A percentile compares a stretch with the other conserved stretches of the same genome.
Evolutionary conservation across 1,139 yeast genomes (phyloP).

Genomic region (Suhomyces taliae): DNA sequence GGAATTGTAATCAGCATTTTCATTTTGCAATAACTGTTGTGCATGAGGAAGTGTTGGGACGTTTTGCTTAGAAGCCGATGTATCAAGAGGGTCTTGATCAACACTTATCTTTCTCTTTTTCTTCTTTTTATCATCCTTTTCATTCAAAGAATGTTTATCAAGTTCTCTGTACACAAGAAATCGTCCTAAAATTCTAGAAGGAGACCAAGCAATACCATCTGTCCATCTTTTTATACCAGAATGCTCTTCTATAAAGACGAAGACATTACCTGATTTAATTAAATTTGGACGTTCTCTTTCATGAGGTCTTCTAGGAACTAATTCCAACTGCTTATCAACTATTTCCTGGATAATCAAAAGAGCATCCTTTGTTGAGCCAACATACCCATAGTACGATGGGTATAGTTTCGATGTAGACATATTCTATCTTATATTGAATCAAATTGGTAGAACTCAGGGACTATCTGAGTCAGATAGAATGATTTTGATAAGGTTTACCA

Average conservation of each 20-base stretch:
- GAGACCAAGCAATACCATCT: slow-evolving; percentile 91
- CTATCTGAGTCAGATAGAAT: not conserved
- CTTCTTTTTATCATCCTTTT: slow-evolving; percentile 35
- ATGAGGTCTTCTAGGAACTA: slow-evolving; percentile 79
- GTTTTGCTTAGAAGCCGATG: not conserved
- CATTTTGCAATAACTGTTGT: slow-evolving; percentile 15
- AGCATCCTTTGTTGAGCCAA: slow-evolving; percentile 83
- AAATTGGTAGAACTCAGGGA: not conserved
- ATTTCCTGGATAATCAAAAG: slow-evolving; percentile 78
- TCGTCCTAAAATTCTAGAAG: slow-evolving; percentile 80
- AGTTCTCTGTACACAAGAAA: slow-evolving; percentile 81
- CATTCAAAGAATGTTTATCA: slow-evolving; percentile 50
- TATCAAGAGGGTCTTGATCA: slow-evolving; percentile 19
- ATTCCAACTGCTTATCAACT: slow-evolving; percentile 56
- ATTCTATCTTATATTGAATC: not conserved
- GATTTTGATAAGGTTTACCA: not conserved
- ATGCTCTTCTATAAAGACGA: slow-evolving; percentile 79
- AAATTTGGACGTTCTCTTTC: slow-evolving; percentile 70
- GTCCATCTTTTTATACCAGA: slow-evolving; percentile 93
- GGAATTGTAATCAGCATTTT: slow-evolving; percentile 3
- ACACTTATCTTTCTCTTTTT: slow-evolving; percentile 27
- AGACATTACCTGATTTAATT: slow-evolving; percentile 76
- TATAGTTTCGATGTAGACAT: slow-evolving; percentile 30
- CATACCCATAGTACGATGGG: slow-evolving; percentile 77
- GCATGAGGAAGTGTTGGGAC: slow-evolving; percentile 18